These are phyloP conservation scores for Colletotrichum simmondsii DNA, from an alignment of 2,329 filamentous ascomycete genomes.

Conservation along the genomic window DNA sequence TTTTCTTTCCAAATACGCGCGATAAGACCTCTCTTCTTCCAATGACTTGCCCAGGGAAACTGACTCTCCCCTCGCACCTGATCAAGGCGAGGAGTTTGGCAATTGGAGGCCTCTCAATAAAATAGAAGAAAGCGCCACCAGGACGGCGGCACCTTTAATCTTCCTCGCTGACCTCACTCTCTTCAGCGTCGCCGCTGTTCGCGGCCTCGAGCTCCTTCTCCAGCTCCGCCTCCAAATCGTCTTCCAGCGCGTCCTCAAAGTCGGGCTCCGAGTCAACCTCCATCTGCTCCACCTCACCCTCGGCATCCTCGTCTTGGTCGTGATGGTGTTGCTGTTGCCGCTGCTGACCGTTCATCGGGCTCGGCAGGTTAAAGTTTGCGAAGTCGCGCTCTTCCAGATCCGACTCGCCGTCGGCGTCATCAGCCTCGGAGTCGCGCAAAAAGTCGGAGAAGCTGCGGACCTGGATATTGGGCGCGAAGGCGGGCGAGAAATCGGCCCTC, in stretches of 20 bases:
- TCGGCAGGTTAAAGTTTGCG: constrained; percentile 61
- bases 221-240: constrained; percentile 67
- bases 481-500: constrained; percentile 58
- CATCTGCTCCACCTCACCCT: constrained; percentile 38
- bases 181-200: constrained; percentile 60
- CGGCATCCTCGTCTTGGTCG: constrained; percentile 38
- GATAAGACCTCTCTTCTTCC: background rate
- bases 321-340: constrained; percentile 39
- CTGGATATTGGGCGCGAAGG: constrained; percentile 49
- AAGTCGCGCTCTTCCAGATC: constrained; percentile 55
- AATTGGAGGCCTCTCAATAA: background rate
- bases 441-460: constrained; percentile 65
- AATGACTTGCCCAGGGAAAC: background rate
- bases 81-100: background rate
- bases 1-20: background rate
- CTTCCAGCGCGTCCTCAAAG: constrained; percentile 55
- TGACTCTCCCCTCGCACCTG: too few species aligned
- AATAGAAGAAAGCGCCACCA: background rate
- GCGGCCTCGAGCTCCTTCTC: constrained; percentile 61
- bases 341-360: constrained; percentile 58
- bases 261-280: constrained; percentile 42
- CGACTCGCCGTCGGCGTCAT: constrained; percentile 59
- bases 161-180: constrained; percentile 75
- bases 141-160: constrained; percentile 52
- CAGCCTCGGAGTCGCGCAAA: constrained; percentile 57